Evolutionary conservation across 2,329 filamentous ascomycete genomes (phyloP), one percentile per base, ranked within the genome.

Genomic region (Anisogramma anomala): DNA sequence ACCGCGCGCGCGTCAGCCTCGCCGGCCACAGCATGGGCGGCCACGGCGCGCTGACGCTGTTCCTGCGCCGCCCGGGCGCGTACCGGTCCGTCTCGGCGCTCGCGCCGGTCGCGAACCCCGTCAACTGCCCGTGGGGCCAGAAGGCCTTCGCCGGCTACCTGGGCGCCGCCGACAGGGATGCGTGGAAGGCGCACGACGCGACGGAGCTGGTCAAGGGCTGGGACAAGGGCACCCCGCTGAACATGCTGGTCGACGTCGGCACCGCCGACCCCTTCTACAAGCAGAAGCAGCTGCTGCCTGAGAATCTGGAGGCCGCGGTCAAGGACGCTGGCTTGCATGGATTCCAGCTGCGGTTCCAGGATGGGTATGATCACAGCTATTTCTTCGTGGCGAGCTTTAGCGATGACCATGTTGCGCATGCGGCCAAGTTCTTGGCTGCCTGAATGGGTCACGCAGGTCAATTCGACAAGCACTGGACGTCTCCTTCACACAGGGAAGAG

Each of bases 201-300:
- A 93, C 88, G 0, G 88, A 95, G 69, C 70, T 98, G 39, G 66
- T 96, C 33, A 82, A 79, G 67, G 67, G 71, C 42, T 91, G 79
- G 76, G 79, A 81, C 58, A 72, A 48, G 71, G 42, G 55, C 6
- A 67, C 64, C 3, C 72, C 77, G 4, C 65, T 95, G 36, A 81
- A 86, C 58, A 76, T 83, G 18, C 66, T 96, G 41, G 84, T 98
- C 53, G 89, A 98, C 57, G 86, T 95, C 45, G 91, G 91, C 31
- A 94, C 87, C 3, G 86, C 77, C 18, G 91, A 98, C 68, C 86
- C 89, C 64, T 98, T 96, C 63, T 96, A 96, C 68, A 89, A 94
- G 68, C 79, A 93, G 61, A 77, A 78, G 34, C 91, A 98, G 64
- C 71, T 98, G 42, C 72, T 96, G 31, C 91, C 89, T 0, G 91